Evolutionary conservation across 345 rosid species (phyloP), one percentile per base, ranked within the genome.

Genomic region (Melaleuca alternifolia): DNA sequence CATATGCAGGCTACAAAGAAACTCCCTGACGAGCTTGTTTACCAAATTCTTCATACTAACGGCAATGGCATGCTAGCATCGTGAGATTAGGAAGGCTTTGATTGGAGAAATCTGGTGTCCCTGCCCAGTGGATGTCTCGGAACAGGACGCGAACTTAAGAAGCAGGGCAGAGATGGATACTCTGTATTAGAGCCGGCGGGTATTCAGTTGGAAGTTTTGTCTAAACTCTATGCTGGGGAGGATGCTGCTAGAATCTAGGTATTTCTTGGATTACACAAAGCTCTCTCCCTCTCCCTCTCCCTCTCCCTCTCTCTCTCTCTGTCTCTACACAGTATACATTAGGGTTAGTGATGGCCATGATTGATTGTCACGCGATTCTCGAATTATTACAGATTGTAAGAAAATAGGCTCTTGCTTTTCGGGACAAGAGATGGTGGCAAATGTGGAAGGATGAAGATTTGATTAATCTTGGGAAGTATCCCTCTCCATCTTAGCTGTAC

Each of bases 1-100:
- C 5, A 6, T 85, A 83, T 84, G 84, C 92, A 97, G 99, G 97
- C 96, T 28, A 92, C 94, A 50, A 96, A 94, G 89, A 91, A 93
- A 90, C 89, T 97, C 84, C 93, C 99, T 0, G 92, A 91, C 91
- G 89, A 92, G 87, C 98, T 96, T 82, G 91, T 95, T 54, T 20
- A 83, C 86, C 97, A 96, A 82, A 91, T 94, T 53, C 92, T 91
- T 52, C 87, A 87, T 90, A 41, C 61, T 11, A 26, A 54, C 10
- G 50, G 89, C 44, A 59, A 86, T 71, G 87, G 88, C 28, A 87
- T 77, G 77, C 54, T 50, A 3, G 28, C 30, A 30, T 79, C 81
- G 41, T 53, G 11, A 52, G 75, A 46, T 11, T 46, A 86, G 83
- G 50, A 5, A 86, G 56, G 83, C 26, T 52, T 20, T 86, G 56